These are phyloP conservation scores for Ustilago vetiveriae DNA, from an alignment of 1,284 basidiomycete genomes.

Conservation along the genomic window DNA sequence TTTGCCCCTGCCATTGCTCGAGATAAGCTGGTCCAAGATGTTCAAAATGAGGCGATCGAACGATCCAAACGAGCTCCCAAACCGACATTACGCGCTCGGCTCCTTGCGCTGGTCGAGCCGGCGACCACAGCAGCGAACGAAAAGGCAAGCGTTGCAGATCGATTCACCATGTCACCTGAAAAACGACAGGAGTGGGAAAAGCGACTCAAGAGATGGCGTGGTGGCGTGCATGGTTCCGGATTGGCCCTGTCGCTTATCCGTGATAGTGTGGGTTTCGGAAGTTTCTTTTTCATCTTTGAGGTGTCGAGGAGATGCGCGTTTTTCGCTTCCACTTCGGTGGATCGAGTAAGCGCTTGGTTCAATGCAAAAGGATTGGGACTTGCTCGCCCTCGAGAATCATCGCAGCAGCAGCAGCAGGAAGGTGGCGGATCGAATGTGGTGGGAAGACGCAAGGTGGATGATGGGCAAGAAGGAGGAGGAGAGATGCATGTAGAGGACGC, in stretches of 20 bases:
- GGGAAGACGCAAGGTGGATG: slow-evolving; percentile 17
- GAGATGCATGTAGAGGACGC: slow-evolving; percentile 37
- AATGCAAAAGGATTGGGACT: slow-evolving; percentile 43
- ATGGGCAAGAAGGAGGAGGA: background rate
- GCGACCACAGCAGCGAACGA: slow-evolving; percentile 17
- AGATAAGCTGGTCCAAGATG: slow-evolving; percentile 46
- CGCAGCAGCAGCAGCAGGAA: background rate
- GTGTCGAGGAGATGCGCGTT: slow-evolving; percentile 63
- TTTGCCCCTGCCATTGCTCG: slow-evolving; percentile 54
- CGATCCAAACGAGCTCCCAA: slow-evolving; percentile 26
- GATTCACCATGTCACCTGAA: slow-evolving; percentile 34
- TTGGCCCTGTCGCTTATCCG: slow-evolving; percentile 65
- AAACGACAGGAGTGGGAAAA: slow-evolving; percentile 61
- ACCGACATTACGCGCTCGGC: slow-evolving; percentile 18
- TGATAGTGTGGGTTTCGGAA: slow-evolving; percentile 66
- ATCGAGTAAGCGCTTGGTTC: slow-evolving; percentile 52
- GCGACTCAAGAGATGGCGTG: slow-evolving; percentile 52
- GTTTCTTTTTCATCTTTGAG: slow-evolving; percentile 68
- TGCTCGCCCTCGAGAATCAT: slow-evolving; percentile 4
- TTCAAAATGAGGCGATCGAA: slow-evolving; percentile 44
- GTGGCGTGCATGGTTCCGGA: slow-evolving; percentile 62
- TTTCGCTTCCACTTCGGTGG: slow-evolving; percentile 58
- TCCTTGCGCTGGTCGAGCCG: slow-evolving; percentile 25
- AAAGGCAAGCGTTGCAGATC: slow-evolving; percentile 9
- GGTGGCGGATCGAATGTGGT: slow-evolving; percentile 17